These are phyloP conservation scores for Aspergillus sp. DNA, from an alignment of 2,329 filamentous ascomycete genomes.

Conservation along the genomic window DNA sequence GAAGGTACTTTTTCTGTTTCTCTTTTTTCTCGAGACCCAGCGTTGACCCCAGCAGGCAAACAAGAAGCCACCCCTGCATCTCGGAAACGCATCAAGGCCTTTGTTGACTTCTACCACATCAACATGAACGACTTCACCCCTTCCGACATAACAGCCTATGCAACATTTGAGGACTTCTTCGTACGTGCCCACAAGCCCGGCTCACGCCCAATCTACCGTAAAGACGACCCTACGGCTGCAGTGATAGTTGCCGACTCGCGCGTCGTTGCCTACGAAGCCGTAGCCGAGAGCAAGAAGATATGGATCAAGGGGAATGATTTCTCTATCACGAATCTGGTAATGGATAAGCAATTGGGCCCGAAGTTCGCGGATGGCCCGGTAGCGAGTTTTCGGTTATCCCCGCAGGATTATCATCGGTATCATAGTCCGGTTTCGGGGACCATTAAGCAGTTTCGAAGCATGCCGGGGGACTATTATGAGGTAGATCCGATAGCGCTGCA, in stretches of 20 bases:
- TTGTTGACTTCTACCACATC: slow-evolving; percentile 23
- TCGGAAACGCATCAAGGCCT: slow-evolving; percentile 38
- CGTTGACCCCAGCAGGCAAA: background rate
- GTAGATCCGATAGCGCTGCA: slow-evolving; percentile 41
- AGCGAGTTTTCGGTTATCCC: slow-evolving; percentile 46
- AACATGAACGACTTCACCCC: slow-evolving; percentile 39
- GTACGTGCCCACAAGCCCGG: slow-evolving; percentile 35
- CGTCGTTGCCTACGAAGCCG: slow-evolving; percentile 39
- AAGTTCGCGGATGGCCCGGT: slow-evolving; percentile 39
- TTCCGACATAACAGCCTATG: slow-evolving; percentile 37
- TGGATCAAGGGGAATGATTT: slow-evolving; percentile 52
- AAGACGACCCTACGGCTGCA: slow-evolving; percentile 30
- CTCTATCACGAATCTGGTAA: slow-evolving; percentile 43
- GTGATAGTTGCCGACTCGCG: slow-evolving; percentile 41
- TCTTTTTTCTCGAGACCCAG: too few relatives aligned
- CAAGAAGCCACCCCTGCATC: slow-evolving; percentile 34
- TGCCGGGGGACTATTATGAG: slow-evolving; percentile 49
- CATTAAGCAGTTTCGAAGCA: slow-evolving; percentile 40
- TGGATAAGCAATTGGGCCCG: slow-evolving; percentile 35
- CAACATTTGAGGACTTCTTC: slow-evolving; percentile 45
- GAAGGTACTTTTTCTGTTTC: slow-evolving; percentile 22
- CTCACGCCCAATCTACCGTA: slow-evolving; percentile 37
- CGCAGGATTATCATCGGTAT: slow-evolving; percentile 51
- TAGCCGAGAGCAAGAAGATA: slow-evolving; percentile 35
- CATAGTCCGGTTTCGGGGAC: slow-evolving; percentile 47